phyloP scores from a whole-genome alignment of 2,329 filamentous ascomycete species.

The Parafenestella ontariensis region DNA sequence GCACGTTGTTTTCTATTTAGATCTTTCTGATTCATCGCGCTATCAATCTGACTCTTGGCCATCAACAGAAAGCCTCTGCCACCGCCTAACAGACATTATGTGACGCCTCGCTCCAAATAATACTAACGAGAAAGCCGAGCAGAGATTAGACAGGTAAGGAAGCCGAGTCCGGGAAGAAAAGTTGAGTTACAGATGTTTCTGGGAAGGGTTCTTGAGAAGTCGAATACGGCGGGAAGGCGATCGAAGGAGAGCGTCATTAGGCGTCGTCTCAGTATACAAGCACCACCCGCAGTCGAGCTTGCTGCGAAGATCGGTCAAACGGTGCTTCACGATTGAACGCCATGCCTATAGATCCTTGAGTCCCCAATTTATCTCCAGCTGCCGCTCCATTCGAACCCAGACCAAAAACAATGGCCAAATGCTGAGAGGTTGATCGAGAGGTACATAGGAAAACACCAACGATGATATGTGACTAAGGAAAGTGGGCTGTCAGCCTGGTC shows the following conservation, averaged over 20 bases:
- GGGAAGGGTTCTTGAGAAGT: conserved; percentile 11
- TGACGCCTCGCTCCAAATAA: conserved; percentile 15
- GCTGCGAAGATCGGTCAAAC: conserved; percentile 21
- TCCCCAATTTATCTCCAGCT: conserved; percentile 18
- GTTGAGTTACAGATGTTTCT: conserved; percentile 13
- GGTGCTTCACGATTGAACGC: conserved; percentile 33
- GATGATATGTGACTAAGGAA: conserved; percentile 33
- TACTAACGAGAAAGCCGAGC: conserved; percentile 5
- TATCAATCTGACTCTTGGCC: conserved; percentile 26
- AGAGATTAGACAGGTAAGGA: conserved; percentile 8
- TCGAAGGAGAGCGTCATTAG: conserved; percentile 21
- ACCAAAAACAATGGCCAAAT: conserved; percentile 32
- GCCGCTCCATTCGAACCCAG: conserved; percentile 35
- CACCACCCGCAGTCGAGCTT: conserved; percentile 39
- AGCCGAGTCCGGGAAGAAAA: conserved; percentile 4
- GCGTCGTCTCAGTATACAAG: conserved; percentile 35
- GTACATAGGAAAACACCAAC: conserved; percentile 43
- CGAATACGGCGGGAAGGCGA: background rate
- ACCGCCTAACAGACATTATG: conserved; percentile 19
- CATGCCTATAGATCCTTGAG: conserved; percentile 25
- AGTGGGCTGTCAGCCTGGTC: conserved; percentile 42
- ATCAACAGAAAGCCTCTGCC: conserved; percentile 14
- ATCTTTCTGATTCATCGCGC: conserved; percentile 31
- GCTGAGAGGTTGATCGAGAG: conserved; percentile 35
- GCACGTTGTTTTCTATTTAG: conserved; percentile 23